Evolutionary conservation across 2,329 filamentous ascomycete species (phyloP), one percentile per base, ranked within the genome.

Genomic region (Tolypocladium album): DNA sequence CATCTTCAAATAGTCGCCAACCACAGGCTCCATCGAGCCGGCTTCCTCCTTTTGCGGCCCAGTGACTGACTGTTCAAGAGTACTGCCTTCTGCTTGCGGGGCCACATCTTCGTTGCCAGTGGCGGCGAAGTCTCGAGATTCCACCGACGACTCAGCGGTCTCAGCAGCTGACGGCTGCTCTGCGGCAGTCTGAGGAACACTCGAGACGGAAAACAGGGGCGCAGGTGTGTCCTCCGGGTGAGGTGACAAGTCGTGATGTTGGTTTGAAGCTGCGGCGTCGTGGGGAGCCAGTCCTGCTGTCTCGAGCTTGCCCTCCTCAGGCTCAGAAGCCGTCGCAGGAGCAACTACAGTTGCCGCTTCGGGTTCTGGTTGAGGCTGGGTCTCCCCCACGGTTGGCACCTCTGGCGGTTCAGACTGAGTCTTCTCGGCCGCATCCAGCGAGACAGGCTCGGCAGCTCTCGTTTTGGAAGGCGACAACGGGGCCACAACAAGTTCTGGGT

Each of bases 1-100:
- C 74, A 94, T 92, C 77, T 99, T 99, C 62, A 99, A 79, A 68
- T 88, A 89, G 72, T 99, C 94, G 58, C 94, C 94, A 13, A 99
- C 94, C 27, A 99, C 92, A 3, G 92, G 89, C 39, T 82, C 80
- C 11, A 66, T 61, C 0, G 65, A 45, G 11, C 52, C 57, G 17
- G 61, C 55, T 6, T 62, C 67, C 7, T 59, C 59, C 31, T 56
- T 43, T 17, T 62, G 27, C 24, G 61, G 66, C 53, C 66, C 67
- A 13, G 22, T 12, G 8, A 20, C 43, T 5, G 57, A n/a, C 20
- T 43, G 17, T 15, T 22, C 40, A 15, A 12, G 31, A 27, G 20
- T 15, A 61, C 63, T 40, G 53, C 53, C 12, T 60, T 56, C 42
- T 53, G 58, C 42, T 55, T 59, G 43, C 15, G 55, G 11, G 20